Percentiles rank a stretch among this genome's conserved stretches.
These are phyloP conservation scores for Sporothrix sp. DNA, from an alignment of 2,329 filamentous ascomycete genomes.

Conservation along the genomic window DNA sequence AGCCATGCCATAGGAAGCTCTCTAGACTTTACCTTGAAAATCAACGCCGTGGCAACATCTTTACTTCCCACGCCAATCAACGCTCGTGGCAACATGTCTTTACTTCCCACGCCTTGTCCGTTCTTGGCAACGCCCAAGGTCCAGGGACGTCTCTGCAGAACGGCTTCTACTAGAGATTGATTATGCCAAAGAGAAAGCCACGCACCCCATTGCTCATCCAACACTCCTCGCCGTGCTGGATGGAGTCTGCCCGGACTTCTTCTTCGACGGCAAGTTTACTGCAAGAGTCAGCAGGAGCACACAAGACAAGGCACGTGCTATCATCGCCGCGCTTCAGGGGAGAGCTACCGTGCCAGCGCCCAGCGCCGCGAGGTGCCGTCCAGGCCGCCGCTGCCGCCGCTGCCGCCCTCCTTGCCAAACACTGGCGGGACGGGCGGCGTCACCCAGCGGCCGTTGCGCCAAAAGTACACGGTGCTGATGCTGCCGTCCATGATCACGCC, in stretches of 20 bases:
- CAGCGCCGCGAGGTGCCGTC: conserved; percentile 73
- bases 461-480: conserved; percentile 74
- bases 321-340: too few species aligned
- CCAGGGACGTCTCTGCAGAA: too few species aligned
- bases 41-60: too few species aligned
- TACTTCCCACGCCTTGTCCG: too few species aligned
- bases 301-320: too few species aligned
- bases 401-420: conserved; percentile 33
- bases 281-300: background rate
- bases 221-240: conserved; percentile 65
- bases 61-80: too few species aligned
- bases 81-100: too few species aligned
- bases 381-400: conserved; percentile 77
- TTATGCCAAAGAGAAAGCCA: conserved; percentile 55
- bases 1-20: too few species aligned
- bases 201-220: conserved; percentile 85
- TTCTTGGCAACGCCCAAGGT: too few species aligned
- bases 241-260: conserved; percentile 45
- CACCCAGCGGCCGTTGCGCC: conserved; percentile 62
- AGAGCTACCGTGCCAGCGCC: conserved; percentile 57
- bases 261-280: conserved; percentile 57
- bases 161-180: conserved; percentile 22
- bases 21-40: too few species aligned
- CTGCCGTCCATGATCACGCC: conserved; percentile 76
- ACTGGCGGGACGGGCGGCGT: conserved; percentile 56